Base-by-base conservation (phyloP, 148 eudicot genomes). In the Agrostemma githago region DNA sequence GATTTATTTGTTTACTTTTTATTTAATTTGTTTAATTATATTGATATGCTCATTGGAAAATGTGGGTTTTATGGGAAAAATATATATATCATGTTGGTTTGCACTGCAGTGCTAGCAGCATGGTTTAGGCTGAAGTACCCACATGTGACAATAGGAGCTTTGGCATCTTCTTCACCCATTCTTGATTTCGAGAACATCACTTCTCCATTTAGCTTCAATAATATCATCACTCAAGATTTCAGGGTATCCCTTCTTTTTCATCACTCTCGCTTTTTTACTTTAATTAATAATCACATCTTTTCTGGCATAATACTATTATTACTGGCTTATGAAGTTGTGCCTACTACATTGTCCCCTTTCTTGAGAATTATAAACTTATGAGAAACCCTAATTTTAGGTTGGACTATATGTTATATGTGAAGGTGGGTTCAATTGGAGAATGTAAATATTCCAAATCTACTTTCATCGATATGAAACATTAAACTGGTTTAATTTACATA, bases 111-210 rank as follows among this genome's bases (percentile, higher is more conserved):
- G 97, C 67, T 92, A 79, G 96, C 97, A 20, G 96, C 97, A 44
- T 92, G 97, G 97, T 90, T 92, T 72, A 88, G 97, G 83, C 62
- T 92, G 79, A 92, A 92, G 83, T 92, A 90, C 76, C 97, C 97
- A 6, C 97, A 92, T 84, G 88, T 92, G n/a, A 66, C 89, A 14
- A 84, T 90, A 26, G 97, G 97, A 70, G 97, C 97, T 4, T 84
- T 92, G 90, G 87, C 97, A 66, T 92, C 97, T 74, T 92, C 97
- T 68, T 82, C 97, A 70, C 97, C 97, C 64, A 90, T 92, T 59
- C 97, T 92, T 62, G 82, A 86, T 41, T 92, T 92, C 75, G 97
- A 85, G 51, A 84, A 82, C 57, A 76, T 92, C 54, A 90, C 93
- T 62, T 90, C 97, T 68, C 90, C 88, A 20, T 90, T 78, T 60